Evolutionary conservation across 352 stramenopile species (phyloP).

Genomic region (Blastocystis sp.): DNA sequence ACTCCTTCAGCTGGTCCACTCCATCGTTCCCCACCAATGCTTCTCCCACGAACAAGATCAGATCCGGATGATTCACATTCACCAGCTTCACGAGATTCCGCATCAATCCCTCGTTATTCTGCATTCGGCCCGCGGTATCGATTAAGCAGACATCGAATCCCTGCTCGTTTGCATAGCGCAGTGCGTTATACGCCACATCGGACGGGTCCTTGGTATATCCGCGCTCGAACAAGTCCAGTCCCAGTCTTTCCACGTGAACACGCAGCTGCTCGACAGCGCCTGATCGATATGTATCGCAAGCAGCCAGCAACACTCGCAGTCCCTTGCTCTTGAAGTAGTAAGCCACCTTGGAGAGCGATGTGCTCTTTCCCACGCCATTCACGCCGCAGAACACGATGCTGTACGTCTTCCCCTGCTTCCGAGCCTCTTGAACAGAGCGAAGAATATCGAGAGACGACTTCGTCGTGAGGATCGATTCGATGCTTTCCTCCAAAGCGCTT

Average conservation of each 20-base stretch:
- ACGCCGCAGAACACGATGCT: conserved; percentile 96
- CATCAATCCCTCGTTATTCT: conserved; percentile 99
- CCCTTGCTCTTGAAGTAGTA: conserved; percentile 97
- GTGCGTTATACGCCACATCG: conserved; percentile 84
- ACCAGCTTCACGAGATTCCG: conserved; percentile 91
- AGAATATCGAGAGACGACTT: conserved; percentile 90
- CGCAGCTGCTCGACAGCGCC: conserved; percentile 96
- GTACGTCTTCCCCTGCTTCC: conserved; percentile 77
- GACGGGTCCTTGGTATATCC: conserved; percentile 92
- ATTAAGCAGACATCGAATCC: conserved; percentile 92
- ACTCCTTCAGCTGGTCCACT: conserved; percentile 91
- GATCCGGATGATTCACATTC: conserved; percentile 88
- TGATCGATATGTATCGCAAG: conserved; percentile 95
- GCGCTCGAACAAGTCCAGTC: conserved; percentile 88
- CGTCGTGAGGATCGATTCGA: conserved; percentile 87
- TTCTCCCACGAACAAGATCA: conserved; percentile 97
- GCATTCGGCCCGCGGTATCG: conserved; percentile 94
- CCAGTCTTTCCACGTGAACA: conserved; percentile 89
- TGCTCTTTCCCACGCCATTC: conserved; percentile 98
- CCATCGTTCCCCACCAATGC: conserved; percentile 96
- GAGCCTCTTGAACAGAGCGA: conserved; percentile 74
- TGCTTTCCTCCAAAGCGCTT: conserved; percentile 84
- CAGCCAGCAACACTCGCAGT: conserved; percentile 86
- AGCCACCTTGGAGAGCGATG: conserved; percentile 92
- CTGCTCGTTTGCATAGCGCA: conserved; percentile 86